These are phyloP conservation scores for Gossypium schwendimanii DNA, from an alignment of 441 rosid species.

Conservation along the genomic window DNA sequence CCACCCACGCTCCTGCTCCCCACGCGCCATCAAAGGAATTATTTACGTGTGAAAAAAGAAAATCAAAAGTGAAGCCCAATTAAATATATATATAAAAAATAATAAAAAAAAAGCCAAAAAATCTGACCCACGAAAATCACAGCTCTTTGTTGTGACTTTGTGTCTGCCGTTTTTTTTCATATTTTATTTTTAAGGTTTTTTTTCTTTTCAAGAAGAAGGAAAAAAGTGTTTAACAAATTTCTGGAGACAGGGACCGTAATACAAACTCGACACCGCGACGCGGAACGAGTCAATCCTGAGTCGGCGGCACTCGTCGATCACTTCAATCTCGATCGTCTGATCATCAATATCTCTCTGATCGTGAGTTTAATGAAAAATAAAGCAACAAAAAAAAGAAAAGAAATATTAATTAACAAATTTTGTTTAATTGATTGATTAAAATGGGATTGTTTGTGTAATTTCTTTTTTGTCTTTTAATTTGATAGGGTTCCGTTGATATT, in stretches of 20 bases:
- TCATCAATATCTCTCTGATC: slow-evolving; percentile 11
- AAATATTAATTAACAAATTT: slow-evolving; percentile 7
- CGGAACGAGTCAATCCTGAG: slow-evolving; percentile 15
- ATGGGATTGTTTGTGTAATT: not conserved
- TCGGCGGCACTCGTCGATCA: slow-evolving; percentile 13
- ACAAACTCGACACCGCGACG: slow-evolving; percentile 15
- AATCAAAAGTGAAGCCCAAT: not conserved
- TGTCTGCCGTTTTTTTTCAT: not conserved
- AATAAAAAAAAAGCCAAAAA: not conserved
- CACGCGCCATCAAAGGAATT: not conserved
- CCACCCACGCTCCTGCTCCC: not conserved
- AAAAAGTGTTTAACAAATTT: not conserved
- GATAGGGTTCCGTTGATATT: not conserved
- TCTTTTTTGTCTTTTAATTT: not conserved
- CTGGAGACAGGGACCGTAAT: not conserved
- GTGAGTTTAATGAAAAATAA: slow-evolving; percentile 3
- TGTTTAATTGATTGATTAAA: not conserved
- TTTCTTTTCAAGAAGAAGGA: not conserved
- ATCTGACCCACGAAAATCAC: not conserved
- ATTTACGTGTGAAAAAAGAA: not conserved
- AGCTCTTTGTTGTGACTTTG: not conserved
- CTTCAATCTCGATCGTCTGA: slow-evolving; percentile 12
- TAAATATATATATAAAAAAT: not conserved
- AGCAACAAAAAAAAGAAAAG: not conserved
- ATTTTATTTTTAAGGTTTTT: not conserved